A percentile compares a stretch with the other conserved stretches of the same genome.
Conservation (phyloP, 106 monocot species). For the Agapanthus africanus region DNA sequence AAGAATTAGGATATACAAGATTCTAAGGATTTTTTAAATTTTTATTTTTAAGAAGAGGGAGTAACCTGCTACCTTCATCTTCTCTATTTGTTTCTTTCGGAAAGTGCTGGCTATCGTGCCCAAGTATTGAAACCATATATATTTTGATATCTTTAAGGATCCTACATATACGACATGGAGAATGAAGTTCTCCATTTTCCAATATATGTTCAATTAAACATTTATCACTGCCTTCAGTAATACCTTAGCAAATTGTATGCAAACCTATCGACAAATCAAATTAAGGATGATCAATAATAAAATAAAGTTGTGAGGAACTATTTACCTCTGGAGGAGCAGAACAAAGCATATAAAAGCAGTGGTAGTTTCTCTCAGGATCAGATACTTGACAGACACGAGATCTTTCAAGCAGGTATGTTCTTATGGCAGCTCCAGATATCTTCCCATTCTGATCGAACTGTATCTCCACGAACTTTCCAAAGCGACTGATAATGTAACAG, state of each 20-base stretch:
- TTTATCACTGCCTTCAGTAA: background rate
- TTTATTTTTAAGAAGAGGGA: too few species aligned
- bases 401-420: conserved; percentile 59
- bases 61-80: background rate
- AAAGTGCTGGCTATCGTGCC: background rate
- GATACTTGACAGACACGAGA: conserved; percentile 57
- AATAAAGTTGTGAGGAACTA: background rate
- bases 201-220: too few species aligned
- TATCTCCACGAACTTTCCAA: conserved; percentile 63
- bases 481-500: conserved; percentile 26
- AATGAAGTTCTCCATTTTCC: background rate
- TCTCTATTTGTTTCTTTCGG: background rate
- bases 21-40: too few species aligned
- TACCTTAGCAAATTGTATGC: background rate
- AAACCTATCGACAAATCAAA: background rate
- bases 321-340: conserved; percentile 49
- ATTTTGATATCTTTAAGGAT: background rate
- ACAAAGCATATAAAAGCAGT: conserved; percentile 60
- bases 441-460: conserved; percentile 41
- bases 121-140: background rate
- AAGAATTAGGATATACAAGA: too few species aligned
- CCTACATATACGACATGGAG: background rate
- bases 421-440: conserved; percentile 60
- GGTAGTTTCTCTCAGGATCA: conserved; percentile 58
- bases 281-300: too few species aligned